Evolutionary conservation across 176 grass and related monocot species (phyloP).

Genomic region (Lolium rigidum): DNA sequence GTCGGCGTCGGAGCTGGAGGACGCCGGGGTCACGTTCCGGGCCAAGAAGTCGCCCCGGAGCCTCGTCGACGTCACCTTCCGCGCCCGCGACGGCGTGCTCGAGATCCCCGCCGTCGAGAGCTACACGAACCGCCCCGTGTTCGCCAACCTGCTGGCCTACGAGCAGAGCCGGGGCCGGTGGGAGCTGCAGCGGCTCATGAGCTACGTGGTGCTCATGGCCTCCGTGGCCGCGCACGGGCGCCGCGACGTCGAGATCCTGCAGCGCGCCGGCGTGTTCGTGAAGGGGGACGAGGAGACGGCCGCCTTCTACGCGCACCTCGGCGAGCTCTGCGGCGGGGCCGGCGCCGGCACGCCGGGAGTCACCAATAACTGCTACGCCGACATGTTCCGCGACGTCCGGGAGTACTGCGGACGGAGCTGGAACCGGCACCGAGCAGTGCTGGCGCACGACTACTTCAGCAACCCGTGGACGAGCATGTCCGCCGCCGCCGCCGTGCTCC

Average conservation of each 20-base stretch:
- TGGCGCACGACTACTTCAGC: slow-evolving; percentile 60
- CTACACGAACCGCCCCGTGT: slow-evolving; percentile 48
- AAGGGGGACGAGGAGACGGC: slow-evolving; percentile 40
- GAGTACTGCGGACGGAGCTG: slow-evolving; percentile 47
- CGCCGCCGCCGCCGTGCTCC: slow-evolving; percentile 53
- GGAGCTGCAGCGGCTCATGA: slow-evolving; percentile 52
- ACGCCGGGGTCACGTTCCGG: slow-evolving; percentile 44
- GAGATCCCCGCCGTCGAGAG: slow-evolving; percentile 55
- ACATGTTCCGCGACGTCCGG: slow-evolving; percentile 28
- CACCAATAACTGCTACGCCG: slow-evolving; percentile 48
- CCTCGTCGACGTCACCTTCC: slow-evolving; percentile 54
- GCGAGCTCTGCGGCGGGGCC: slow-evolving; percentile 45
- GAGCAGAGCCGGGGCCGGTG: slow-evolving; percentile 57
- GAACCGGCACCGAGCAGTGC: slow-evolving; percentile 52
- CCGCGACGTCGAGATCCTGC: slow-evolving; percentile 46
- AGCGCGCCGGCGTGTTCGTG: slow-evolving; percentile 42
- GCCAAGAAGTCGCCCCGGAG: slow-evolving; percentile 46
- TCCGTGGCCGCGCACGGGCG: slow-evolving; percentile 21
- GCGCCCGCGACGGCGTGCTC: not conserved
- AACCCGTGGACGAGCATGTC: slow-evolving; percentile 67
- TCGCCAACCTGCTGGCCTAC: slow-evolving; percentile 51
- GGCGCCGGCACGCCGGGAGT: slow-evolving; percentile 29
- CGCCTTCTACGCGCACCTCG: slow-evolving; percentile 47
- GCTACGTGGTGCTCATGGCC: slow-evolving; percentile 59
- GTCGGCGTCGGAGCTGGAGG: slow-evolving; percentile 44